A percentile compares a stretch with the other conserved stretches of the same genome.
Conservation (phyloP, 2,329 filamentous ascomycete genomes). For the Aspergillus latus region DNA sequence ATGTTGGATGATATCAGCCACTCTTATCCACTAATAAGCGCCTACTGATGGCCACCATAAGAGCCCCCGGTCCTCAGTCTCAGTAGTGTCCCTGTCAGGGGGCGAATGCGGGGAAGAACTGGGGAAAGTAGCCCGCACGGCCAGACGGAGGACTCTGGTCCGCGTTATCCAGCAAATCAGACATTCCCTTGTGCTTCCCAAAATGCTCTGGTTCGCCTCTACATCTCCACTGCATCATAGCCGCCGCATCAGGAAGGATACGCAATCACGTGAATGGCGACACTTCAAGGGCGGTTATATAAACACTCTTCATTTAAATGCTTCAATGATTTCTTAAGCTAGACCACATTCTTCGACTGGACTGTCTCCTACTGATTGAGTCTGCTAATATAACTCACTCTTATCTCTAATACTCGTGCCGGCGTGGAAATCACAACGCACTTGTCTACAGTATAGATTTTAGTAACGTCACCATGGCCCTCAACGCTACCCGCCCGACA, state of each 20-base stretch:
- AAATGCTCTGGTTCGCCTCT: not conserved
- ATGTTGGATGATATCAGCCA: not conserved
- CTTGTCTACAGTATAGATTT: too few relatives aligned
- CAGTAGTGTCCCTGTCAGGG: not conserved
- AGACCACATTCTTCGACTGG: not conserved
- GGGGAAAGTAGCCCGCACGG: not conserved
- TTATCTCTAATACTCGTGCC: too few relatives aligned
- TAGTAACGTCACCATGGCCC: not conserved
- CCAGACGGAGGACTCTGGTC: slow-evolving; percentile 18
- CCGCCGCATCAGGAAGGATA: slow-evolving; percentile 1
- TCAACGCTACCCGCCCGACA: slow-evolving; percentile 1
- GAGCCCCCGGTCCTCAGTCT: too few relatives aligned
- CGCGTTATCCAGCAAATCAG: not conserved
- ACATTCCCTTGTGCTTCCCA: not conserved
- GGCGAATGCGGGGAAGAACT: slow-evolving; percentile 5
- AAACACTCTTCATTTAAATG: not conserved
- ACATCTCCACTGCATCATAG: not conserved
- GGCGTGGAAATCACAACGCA: too few relatives aligned
- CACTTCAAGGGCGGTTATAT: not conserved
- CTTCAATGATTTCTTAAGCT: not conserved
- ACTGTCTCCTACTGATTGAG: too few relatives aligned
- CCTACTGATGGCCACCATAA: not conserved
- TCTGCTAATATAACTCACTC: not conserved
- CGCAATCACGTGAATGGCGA: not conserved
- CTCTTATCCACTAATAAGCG: not conserved